Base-by-base conservation (phyloP, 192 early-diverging fungal genomes). In the Podila verticillata region DNA sequence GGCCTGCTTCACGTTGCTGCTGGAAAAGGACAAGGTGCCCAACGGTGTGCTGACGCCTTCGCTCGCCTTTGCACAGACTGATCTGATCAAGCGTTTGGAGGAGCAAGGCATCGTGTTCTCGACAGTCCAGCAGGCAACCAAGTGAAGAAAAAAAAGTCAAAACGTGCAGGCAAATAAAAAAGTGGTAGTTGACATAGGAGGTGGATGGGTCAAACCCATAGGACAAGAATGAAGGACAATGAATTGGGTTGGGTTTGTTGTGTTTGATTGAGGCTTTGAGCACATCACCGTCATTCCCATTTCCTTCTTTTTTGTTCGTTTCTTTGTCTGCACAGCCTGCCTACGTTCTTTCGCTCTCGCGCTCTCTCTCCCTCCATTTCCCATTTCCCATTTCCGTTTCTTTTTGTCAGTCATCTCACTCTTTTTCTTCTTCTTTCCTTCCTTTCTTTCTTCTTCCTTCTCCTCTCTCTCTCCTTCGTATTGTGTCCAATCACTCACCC, bases 41-140 rank as follows among this genome's bases (percentile, higher is more conserved):
- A 59, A 72, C 6, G 88, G 88, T 28, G 88, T 89, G 0, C 54
- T 88, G 26, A 87, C 87, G 0, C 85, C 88, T 24, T 83, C 85
- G 29, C 74, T 85, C 10, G 87, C 88, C 9, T 89, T 89, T 75
- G 83, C 82, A 48, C 77, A 82, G 32, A 88, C 88, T 3, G 39
- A 75, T 36, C 61, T 89, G 13, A 75, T 89, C 28, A 75, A 87
- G 24, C 69, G 84, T 26, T 35, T 89, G 44, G 73, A 83, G 32
- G 78, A 75, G 35, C 83, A 87, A 34, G 88, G 87, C 15, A 84
- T 88, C 36, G 70, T 81, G 36, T 89, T 83, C 80, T 68, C 77
- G 61, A 80, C 77, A 20, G 66, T 80, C 20, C 59, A 59, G 29
- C 58, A 60, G 44, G 10, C 67, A 24, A 69, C 24, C 17, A 61